phyloP scores from a whole-genome alignment of 164 flowering plant species.

The Berberis thunbergii region DNA sequence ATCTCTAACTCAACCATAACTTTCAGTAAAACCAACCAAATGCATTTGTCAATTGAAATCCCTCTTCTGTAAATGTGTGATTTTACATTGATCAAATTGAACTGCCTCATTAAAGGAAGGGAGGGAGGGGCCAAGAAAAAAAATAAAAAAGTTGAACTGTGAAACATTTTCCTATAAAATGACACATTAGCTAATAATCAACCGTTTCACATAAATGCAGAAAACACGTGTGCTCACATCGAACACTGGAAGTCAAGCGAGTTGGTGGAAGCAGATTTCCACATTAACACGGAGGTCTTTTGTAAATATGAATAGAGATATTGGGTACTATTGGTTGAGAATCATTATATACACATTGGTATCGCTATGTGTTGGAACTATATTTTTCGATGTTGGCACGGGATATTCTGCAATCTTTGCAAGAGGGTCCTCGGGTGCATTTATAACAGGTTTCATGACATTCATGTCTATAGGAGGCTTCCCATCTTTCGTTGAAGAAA shows the following conservation, averaged over 20 bases:
- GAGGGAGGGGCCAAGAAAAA: no score
- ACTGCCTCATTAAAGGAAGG: no score
- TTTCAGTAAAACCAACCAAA: no score
- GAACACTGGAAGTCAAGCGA: conserved; percentile 25
- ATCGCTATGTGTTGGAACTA: conserved; percentile 34
- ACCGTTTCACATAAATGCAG: conserved; percentile 22
- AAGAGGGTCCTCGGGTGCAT: conserved; percentile 37
- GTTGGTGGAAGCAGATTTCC: conserved; percentile 24
- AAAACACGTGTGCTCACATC: conserved; percentile 32
- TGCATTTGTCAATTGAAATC: no score
- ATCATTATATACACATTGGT: conserved; percentile 27
- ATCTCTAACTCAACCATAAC: background rate
- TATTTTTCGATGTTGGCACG: conserved; percentile 35
- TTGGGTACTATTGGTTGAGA: conserved; percentile 67
- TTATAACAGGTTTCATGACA: conserved; percentile 33
- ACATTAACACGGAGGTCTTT: conserved; percentile 45
- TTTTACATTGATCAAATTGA: no score
- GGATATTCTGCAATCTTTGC: conserved; percentile 32
- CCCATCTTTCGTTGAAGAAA: conserved; percentile 51
- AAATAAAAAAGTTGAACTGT: no score
- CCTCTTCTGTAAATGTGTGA: no score
- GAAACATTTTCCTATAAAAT: no score
- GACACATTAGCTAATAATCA: no score
- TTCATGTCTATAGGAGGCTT: conserved; percentile 51
- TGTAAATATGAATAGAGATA: conserved; percentile 52